These are phyloP conservation scores for Helicocarpus griseus DNA, from an alignment of 2,329 filamentous ascomycete genomes.

Conservation along the genomic window DNA sequence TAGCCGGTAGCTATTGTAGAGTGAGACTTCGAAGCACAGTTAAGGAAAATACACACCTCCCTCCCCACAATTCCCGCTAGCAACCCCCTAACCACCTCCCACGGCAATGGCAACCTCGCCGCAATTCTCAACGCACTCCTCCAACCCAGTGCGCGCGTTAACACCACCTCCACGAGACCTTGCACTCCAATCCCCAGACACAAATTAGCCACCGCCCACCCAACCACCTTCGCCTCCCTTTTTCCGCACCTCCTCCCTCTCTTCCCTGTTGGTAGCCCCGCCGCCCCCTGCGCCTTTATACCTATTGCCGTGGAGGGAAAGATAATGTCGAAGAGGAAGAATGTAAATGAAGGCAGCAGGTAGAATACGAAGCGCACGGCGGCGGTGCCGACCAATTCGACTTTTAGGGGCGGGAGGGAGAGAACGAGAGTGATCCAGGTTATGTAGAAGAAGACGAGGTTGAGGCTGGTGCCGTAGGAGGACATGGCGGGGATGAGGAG, in stretches of 20 bases:
- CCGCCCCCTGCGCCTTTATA: constrained; percentile 57
- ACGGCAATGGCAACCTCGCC: constrained; percentile 52
- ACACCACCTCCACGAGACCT: constrained; percentile 43
- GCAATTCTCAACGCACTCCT: constrained; percentile 50
- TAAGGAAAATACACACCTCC: constrained; percentile 45
- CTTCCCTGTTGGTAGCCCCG: constrained; percentile 37
- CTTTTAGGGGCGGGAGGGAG: constrained; percentile 61
- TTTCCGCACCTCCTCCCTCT: constrained; percentile 29
- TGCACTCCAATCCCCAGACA: constrained; percentile 46
- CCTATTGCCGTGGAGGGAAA: constrained; percentile 59
- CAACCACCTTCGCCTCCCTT: constrained; percentile 41
- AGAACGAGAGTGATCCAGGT: constrained; percentile 79
- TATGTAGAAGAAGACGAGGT: constrained; percentile 80
- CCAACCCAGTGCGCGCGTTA: constrained; percentile 44
- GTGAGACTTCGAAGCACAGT: no score
- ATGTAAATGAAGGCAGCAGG: constrained; percentile 60
- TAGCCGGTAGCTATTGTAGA: no score
- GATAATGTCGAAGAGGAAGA: constrained; percentile 61
- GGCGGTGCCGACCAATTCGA: constrained; percentile 64
- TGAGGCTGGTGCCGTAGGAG: constrained; percentile 69
- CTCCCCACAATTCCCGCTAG: constrained; percentile 44
- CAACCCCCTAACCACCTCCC: constrained; percentile 48
- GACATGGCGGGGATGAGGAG: constrained; percentile 52
- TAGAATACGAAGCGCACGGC: constrained; percentile 61
- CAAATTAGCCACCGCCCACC: constrained; percentile 48